Evolutionary conservation across 176 grass and related monocot genomes (phyloP).

Genomic region (Calamus simplicifolius): DNA sequence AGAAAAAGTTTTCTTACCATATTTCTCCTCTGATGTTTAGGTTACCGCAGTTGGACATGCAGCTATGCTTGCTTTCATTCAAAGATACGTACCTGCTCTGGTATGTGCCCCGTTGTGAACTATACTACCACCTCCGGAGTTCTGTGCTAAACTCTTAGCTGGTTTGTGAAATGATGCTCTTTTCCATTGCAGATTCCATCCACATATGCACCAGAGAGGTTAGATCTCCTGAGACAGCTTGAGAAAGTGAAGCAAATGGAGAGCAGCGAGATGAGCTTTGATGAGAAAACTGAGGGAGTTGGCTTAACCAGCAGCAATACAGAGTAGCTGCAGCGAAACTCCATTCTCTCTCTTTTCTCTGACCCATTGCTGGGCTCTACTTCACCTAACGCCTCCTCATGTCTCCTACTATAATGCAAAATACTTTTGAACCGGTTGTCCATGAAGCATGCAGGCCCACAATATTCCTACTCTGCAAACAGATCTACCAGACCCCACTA

Average conservation of each 20-base stretch:
- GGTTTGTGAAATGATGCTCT: neutral
- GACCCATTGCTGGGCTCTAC: no score
- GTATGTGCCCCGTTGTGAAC: slow-evolving; percentile 27
- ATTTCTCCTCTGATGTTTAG: slow-evolving; percentile 11
- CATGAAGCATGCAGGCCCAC: no score
- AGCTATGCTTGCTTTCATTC: slow-evolving; percentile 97
- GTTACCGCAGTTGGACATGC: slow-evolving; percentile 96
- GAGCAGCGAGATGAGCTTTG: slow-evolving; percentile 26
- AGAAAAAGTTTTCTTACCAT: neutral
- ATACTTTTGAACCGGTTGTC: no score
- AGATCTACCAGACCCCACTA: no score
- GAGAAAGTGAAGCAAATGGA: slow-evolving; percentile 93
- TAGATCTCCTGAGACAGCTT: slow-evolving; percentile 92
- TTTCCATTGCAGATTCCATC: slow-evolving; percentile 66
- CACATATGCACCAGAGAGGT: slow-evolving; percentile 90
- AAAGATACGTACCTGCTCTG: slow-evolving; percentile 94
- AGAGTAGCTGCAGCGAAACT: slow-evolving; percentile 20
- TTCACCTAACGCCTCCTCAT: no score
- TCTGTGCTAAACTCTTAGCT: neutral
- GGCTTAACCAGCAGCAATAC: slow-evolving; percentile 1
- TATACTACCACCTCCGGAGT: neutral
- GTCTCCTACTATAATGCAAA: no score
- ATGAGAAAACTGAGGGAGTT: slow-evolving; percentile 36
- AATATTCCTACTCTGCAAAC: no score
- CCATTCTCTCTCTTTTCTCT: neutral